These are phyloP conservation scores for Amanita brunnescens DNA, from an alignment of 768 basidiomycete species.

Conservation along the genomic window DNA sequence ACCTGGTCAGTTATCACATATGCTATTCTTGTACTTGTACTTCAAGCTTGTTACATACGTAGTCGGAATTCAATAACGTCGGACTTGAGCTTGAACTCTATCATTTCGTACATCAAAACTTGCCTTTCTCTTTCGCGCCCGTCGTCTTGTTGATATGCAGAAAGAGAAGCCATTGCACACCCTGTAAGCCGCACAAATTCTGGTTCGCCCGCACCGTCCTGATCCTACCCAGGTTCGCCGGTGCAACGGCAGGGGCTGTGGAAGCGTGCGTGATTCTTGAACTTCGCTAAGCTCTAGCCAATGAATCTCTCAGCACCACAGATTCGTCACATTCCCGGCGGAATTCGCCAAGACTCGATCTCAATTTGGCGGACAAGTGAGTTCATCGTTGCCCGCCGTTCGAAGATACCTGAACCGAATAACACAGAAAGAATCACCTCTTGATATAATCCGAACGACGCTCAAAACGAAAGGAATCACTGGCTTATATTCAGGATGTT, in stretches of 20 bases:
- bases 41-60: too few relatives aligned
- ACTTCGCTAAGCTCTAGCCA: not conserved
- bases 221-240: conserved; percentile 48
- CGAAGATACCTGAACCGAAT: not conserved
- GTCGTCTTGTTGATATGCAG: not conserved
- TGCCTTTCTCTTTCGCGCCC: too few relatives aligned
- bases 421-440: conserved; percentile 49
- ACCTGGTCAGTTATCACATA: not conserved
- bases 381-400: not conserved
- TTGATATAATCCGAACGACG: conserved; percentile 70
- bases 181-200: conserved; percentile 29
- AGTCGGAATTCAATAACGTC: too few relatives aligned
- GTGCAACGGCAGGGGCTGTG: conserved; percentile 85
- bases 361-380: conserved; percentile 79
- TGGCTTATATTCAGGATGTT: conserved; percentile 92
- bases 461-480: conserved; percentile 62
- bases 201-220: not conserved
- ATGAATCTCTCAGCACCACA: conserved; percentile 19
- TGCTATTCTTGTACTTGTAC: not conserved
- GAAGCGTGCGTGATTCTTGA: conserved; percentile 60
- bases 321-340: conserved; percentile 80
- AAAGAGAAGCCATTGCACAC: conserved; percentile 84
- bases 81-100: not conserved
- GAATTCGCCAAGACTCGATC: conserved; percentile 93
- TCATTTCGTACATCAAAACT: too few relatives aligned